These are phyloP conservation scores for Cicer yamashitae DNA, from an alignment of 306 rosid species.

Conservation along the genomic window DNA sequence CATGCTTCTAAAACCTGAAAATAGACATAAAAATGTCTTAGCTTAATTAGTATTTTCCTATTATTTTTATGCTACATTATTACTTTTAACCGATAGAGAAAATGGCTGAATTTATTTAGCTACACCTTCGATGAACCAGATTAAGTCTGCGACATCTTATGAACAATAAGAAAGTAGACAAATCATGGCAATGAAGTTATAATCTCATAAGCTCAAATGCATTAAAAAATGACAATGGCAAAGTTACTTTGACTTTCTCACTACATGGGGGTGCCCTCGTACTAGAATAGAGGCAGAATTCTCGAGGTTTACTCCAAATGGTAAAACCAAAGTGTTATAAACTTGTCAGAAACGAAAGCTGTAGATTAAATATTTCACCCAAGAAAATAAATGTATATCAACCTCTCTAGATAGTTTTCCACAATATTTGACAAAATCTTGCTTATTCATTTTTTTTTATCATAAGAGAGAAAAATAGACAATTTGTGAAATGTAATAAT, in stretches of 20 bases:
- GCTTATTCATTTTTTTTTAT: background rate
- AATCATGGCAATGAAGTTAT: background rate
- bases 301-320: background rate
- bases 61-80: background rate
- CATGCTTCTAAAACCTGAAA: slow-evolving; percentile 78
- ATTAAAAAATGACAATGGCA: background rate
- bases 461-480: background rate
- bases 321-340: background rate
- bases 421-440: background rate
- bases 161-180: background rate
- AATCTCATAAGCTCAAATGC: slow-evolving; percentile 16
- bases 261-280: background rate
- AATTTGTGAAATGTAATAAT: background rate
- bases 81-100: background rate
- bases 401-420: background rate
- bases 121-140: slow-evolving; percentile 9
- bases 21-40: slow-evolving; percentile 1
- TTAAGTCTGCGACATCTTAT: background rate
- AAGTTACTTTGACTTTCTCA: background rate
- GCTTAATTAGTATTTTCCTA: slow-evolving; percentile 14
- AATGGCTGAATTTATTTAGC: background rate
- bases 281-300: slow-evolving; percentile 12
- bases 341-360: background rate
- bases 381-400: background rate
- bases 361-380: background rate